Percentiles rank a stretch among this genome's conserved stretches.
Conservation (phyloP, 2,329 filamentous ascomycete genomes). For the Colletotrichum shisoi region DNA sequence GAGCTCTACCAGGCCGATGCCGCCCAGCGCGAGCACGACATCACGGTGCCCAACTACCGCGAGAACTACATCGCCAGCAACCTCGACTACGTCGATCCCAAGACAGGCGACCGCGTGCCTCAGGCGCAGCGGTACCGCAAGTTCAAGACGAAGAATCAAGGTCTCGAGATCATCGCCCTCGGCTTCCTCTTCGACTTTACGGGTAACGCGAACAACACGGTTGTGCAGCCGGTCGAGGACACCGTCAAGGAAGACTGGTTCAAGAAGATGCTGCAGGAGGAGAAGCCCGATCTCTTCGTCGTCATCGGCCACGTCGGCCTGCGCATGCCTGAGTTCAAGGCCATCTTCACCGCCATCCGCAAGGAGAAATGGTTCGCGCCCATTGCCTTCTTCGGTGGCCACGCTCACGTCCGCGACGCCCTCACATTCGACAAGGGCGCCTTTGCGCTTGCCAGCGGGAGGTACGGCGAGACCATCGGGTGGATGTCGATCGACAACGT, state of each 20-base stretch:
- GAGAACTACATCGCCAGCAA: constrained; percentile 89
- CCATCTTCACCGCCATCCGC: constrained; percentile 81
- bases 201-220: constrained; percentile 87
- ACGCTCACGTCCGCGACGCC: constrained; percentile 88
- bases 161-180: constrained; percentile 83
- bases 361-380: constrained; percentile 79
- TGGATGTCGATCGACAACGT: constrained; percentile 85
- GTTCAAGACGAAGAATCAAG: constrained; percentile 90
- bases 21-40: constrained; percentile 77
- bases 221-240: constrained; percentile 80
- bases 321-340: constrained; percentile 78
- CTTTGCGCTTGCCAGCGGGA: constrained; percentile 82
- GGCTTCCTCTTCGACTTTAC: constrained; percentile 96
- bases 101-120: constrained; percentile 74
- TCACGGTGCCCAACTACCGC: constrained; percentile 83
- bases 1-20: constrained; percentile 87
- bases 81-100: constrained; percentile 81
- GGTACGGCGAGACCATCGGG: constrained; percentile 94
- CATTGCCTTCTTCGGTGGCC: constrained; percentile 91
- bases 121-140: constrained; percentile 85
- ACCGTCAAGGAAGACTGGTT: constrained; percentile 90
- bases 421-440: constrained; percentile 79
- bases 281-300: constrained; percentile 86
- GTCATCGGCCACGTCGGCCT: constrained; percentile 87
- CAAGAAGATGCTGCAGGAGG: constrained; percentile 80